Percentiles rank a stretch among this genome's conserved stretches.
Conservation (phyloP, 1,139 yeast genomes). For the Starmera stellimalicola region DNA sequence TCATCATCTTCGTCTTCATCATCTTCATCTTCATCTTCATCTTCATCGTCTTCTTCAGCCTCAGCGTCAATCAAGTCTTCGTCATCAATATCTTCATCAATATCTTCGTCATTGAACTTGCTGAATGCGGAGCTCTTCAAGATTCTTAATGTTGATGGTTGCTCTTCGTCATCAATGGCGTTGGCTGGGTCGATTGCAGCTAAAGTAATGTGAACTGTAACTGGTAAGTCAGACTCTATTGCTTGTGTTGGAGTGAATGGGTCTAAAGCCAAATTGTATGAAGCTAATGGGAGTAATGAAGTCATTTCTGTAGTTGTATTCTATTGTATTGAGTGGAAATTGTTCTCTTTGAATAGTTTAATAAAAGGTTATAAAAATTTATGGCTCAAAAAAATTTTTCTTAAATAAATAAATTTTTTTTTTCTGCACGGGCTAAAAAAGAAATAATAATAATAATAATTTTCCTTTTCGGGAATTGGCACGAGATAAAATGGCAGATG, state of each 20-base stretch:
- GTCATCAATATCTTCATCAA: conserved; percentile 33
- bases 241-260: conserved; percentile 89
- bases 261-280: conserved; percentile 72
- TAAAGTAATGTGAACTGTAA: conserved; percentile 83
- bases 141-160: conserved; percentile 83
- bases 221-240: conserved; percentile 76
- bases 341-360: too few relatives aligned
- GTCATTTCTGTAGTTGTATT: conserved; percentile 38
- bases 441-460: too few relatives aligned
- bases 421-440: too few relatives aligned
- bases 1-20: conserved; percentile 19
- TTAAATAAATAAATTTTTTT: too few relatives aligned
- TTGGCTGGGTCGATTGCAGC: conserved; percentile 92
- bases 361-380: too few relatives aligned
- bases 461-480: too few relatives aligned
- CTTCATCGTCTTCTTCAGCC: conserved; percentile 25
- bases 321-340: too few relatives aligned
- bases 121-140: conserved; percentile 55
- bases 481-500: too few relatives aligned
- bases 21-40: conserved; percentile 18
- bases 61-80: conserved; percentile 24
- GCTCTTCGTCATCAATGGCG: conserved; percentile 64
- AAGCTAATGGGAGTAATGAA: conserved; percentile 68
- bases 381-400: too few relatives aligned
- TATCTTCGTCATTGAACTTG: conserved; percentile 43